Conservation (phyloP, 2,329 filamentous ascomycete species). For the Apiospora koreana region DNA sequence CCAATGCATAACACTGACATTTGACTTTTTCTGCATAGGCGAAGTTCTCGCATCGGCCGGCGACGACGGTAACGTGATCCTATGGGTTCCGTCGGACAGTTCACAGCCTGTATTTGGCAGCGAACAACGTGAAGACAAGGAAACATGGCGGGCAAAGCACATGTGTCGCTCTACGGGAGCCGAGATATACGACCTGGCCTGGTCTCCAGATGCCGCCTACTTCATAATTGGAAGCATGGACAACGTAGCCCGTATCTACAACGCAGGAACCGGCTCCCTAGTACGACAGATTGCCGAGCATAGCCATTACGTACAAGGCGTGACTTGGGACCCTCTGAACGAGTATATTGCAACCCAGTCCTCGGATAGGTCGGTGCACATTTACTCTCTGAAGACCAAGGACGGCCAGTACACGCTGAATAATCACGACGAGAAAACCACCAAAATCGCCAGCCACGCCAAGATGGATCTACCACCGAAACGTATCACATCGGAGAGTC, state of each 20-base stretch:
- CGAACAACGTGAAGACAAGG: slow-evolving; percentile 87
- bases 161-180: slow-evolving; percentile 96
- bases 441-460: slow-evolving; percentile 76
- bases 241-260: slow-evolving; percentile 96
- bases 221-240: slow-evolving; percentile 99
- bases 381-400: slow-evolving; percentile 94
- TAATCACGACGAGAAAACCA: slow-evolving; percentile 64
- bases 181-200: slow-evolving; percentile 97
- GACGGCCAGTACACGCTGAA: slow-evolving; percentile 87
- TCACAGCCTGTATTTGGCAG: slow-evolving; percentile 74
- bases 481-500: slow-evolving; percentile 87
- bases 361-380: slow-evolving; percentile 95
- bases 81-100: slow-evolving; percentile 89
- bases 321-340: slow-evolving; percentile 97
- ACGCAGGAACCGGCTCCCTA: slow-evolving; percentile 76
- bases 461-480: slow-evolving; percentile 91
- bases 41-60: slow-evolving; percentile 93
- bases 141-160: slow-evolving; percentile 94
- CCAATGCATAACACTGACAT: slow-evolving; percentile 14
- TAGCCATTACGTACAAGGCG: slow-evolving; percentile 97
- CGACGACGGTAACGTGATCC: slow-evolving; percentile 94
- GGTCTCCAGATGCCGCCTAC: slow-evolving; percentile 95
- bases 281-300: slow-evolving; percentile 96
- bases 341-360: slow-evolving; percentile 98
- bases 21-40: slow-evolving; percentile 50